Evolutionary conservation across 441 rosid species (phyloP), one percentile per base, ranked within the genome.

Genomic region (Lepidium campestre): DNA sequence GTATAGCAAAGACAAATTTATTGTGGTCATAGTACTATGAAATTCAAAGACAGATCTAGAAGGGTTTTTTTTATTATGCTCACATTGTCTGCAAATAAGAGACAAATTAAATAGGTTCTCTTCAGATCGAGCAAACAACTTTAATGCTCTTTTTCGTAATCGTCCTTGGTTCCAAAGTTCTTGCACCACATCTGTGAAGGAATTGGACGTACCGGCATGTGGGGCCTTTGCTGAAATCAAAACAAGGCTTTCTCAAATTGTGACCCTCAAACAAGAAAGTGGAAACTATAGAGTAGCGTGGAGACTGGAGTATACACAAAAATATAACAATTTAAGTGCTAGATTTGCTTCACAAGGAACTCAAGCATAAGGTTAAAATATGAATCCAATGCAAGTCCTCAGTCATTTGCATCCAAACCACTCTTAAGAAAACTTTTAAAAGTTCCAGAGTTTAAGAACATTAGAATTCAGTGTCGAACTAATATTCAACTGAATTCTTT

Each of bases 121-220:
- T 53, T 40, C 57, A 56, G 3, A 23, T 54, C 67, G 66, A 56
- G 44, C 13, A 46, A 70, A 55, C 41, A 27, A 15, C 10, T 49
- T 74, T 42, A 74, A 50, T 74, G 78, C 71, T 74, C 78, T 19
- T 75, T 65, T 47, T 75, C 78, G 55, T 87, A 84, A 70, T 93
- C 90, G 59, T 89, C 98, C 68, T 93, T 91, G 39, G 81, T 80
- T 67, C 98, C 97, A 71, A 94, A 94, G 78, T 94, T 94, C 83
- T 94, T 91, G 91, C 99, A 94, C 99, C 99, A 94, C 0, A 91
- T 76, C 79, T 93, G 98, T 4, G 99, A 94, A 12, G 99, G 99
- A 74, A 94, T 94, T 10, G 98, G 99, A 18, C 93, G 96, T 69
- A 94, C 86, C 0, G 99, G 98, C 57, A 75, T 81, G 62, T 91